Percentiles rank a stretch among this genome's conserved stretches.
Conservation (phyloP, 2,329 filamentous ascomycete species). For the Erysiphe pulchra region DNA sequence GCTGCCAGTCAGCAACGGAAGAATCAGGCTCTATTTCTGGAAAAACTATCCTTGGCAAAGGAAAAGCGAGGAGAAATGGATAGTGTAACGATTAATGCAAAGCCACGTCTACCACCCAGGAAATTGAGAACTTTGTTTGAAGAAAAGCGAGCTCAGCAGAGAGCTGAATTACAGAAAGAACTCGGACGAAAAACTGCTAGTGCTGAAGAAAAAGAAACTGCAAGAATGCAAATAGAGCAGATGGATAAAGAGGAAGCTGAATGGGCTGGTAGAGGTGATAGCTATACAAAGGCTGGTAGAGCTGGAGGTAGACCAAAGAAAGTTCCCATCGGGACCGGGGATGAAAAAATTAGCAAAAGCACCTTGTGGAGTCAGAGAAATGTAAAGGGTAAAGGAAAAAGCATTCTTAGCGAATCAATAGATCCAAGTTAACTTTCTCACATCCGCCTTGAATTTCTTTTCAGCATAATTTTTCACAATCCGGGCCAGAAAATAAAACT, state of each 20-base stretch:
- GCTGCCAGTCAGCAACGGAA: conserved; percentile 13
- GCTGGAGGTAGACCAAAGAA: neutral
- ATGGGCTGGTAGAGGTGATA: neutral
- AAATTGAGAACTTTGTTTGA: conserved; percentile 7
- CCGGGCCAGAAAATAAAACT: no score
- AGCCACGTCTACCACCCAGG: conserved; percentile 9
- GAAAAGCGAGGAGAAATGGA: conserved; percentile 36
- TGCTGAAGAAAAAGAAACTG: conserved; percentile 1
- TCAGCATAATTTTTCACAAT: no score
- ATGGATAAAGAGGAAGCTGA: conserved; percentile 6
- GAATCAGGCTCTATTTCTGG: conserved; percentile 29
- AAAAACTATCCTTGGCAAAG: conserved; percentile 39
- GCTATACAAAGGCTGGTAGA: neutral
- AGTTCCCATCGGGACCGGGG: neutral
- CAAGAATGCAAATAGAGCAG: conserved; percentile 4
- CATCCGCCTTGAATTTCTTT: no score
- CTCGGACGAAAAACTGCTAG: conserved; percentile 1
- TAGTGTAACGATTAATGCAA: conserved; percentile 32
- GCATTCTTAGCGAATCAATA: no score
- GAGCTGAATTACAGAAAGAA: conserved; percentile 3
- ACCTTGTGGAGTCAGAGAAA: conserved; percentile 1
- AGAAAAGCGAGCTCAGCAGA: conserved; percentile 5
- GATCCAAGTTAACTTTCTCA: no score
- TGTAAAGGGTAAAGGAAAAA: conserved; percentile 1
- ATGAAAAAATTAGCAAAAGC: neutral